Evolutionary conservation across 345 rosid species (phyloP).

Genomic region (Odontarrhena argentea): DNA sequence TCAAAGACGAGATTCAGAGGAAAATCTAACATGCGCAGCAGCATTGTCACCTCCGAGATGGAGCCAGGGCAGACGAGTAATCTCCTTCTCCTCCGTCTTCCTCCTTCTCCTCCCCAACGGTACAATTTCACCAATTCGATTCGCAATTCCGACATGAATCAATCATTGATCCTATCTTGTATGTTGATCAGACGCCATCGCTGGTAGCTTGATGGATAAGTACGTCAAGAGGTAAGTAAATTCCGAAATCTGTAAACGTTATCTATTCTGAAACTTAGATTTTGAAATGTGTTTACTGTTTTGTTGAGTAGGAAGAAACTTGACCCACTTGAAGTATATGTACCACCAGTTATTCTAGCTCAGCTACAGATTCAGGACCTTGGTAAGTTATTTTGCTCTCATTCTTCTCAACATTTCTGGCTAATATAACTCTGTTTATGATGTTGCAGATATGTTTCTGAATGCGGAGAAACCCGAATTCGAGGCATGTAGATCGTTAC

Average conservation of each 20-base stretch:
- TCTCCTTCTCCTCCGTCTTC: constrained; percentile 61
- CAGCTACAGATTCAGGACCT: constrained; percentile 70
- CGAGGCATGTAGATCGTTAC: constrained; percentile 52
- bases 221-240: constrained; percentile 68
- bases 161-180: not conserved
- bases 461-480: constrained; percentile 68
- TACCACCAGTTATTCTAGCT: constrained; percentile 80
- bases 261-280: not conserved
- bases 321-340: constrained; percentile 76
- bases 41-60: constrained; percentile 41
- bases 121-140: constrained; percentile 29
- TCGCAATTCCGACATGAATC: not conserved
- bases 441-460: constrained; percentile 49
- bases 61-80: constrained; percentile 59
- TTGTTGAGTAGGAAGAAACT: constrained; percentile 64
- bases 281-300: not conserved
- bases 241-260: not conserved
- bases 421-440: not conserved
- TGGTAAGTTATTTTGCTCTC: constrained; percentile 44
- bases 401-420: not conserved
- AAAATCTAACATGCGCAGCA: constrained; percentile 35
- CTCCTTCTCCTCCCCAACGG: constrained; percentile 50
- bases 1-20: not conserved
- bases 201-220: constrained; percentile 54
- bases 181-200: constrained; percentile 57